Evolutionary conservation across 2,329 filamentous ascomycete genomes (phyloP).

Genomic region (Aspergillus versicolor): DNA sequence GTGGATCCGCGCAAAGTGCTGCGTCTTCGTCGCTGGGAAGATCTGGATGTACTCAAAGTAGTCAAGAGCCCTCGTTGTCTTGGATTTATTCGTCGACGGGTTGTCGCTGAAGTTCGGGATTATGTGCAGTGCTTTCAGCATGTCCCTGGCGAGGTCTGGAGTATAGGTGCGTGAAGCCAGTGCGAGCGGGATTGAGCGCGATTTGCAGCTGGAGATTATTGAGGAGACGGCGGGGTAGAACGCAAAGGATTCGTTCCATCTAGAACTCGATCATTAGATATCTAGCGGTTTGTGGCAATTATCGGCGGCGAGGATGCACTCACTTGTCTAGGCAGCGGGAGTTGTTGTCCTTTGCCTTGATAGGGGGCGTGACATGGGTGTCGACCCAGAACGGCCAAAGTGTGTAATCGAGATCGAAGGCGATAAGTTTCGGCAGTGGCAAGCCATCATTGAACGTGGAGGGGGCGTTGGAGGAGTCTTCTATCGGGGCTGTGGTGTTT

Average conservation of each 20-base stretch:
- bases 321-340: conserved; percentile 46
- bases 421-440: conserved; percentile 77
- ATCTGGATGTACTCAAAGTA: conserved; percentile 61
- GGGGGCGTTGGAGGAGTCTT: conserved; percentile 44
- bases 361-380: conserved; percentile 77
- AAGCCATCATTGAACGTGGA: conserved; percentile 63
- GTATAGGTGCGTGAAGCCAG: conserved; percentile 79
- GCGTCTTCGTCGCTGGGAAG: conserved; percentile 76
- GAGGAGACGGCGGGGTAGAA: conserved; percentile 71
- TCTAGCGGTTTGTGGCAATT: neutral
- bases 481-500: conserved; percentile 30
- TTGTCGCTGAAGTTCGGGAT: conserved; percentile 46
- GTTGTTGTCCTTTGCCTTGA: conserved; percentile 61
- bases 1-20: conserved; percentile 75
- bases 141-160: conserved; percentile 75
- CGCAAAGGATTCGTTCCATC: conserved; percentile 63
- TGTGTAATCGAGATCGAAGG: conserved; percentile 97
- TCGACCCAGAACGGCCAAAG: conserved; percentile 99
- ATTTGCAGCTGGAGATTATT: conserved; percentile 63
- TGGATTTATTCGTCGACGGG: conserved; percentile 38
- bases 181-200: conserved; percentile 58
- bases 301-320: neutral
- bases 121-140: conserved; percentile 72
- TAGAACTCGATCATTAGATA: conserved; percentile 20
- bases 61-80: conserved; percentile 51